Percentiles rank a stretch among this genome's conserved stretches.
phyloP scores from a whole-genome alignment of 139 green algal genomes.

The Chlorella vulgaris region DNA sequence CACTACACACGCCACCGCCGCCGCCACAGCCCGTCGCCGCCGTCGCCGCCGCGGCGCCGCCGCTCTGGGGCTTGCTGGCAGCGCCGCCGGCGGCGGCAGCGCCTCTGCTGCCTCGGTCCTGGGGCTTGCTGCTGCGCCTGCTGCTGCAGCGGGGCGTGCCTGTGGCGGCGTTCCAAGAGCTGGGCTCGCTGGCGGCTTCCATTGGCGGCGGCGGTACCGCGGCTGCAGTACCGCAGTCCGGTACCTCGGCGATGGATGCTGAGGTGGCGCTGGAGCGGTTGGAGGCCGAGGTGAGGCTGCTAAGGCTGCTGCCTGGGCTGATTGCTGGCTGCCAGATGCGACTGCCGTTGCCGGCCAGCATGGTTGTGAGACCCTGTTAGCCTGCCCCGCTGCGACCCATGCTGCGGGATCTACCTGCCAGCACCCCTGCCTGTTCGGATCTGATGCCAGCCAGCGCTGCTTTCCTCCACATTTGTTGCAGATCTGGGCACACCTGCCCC shows the following conservation, averaged over 20 bases:
- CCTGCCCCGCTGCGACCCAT: neutral
- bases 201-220: neutral
- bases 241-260: neutral
- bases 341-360: no score
- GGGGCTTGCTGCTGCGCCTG: slow-evolving; percentile 71
- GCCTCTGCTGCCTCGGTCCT: slow-evolving; percentile 69
- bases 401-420: neutral
- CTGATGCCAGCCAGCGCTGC: neutral
- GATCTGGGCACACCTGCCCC: slow-evolving; percentile 24
- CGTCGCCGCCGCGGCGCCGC: neutral
- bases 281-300: slow-evolving; percentile 16
- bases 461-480: neutral
- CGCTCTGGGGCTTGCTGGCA: slow-evolving; percentile 32
- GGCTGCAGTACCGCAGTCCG: neutral
- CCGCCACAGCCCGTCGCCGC: neutral
- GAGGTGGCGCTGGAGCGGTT: slow-evolving; percentile 25
- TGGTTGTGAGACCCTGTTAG: neutral
- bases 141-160: slow-evolving; percentile 65
- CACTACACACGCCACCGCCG: slow-evolving; percentile 6
- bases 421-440: neutral
- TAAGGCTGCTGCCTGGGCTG: no score
- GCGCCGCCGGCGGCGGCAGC: slow-evolving; percentile 47
- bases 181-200: neutral
- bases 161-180: neutral
- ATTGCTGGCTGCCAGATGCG: no score